Base-by-base conservation (phyloP, 257 asterid genomes). In the Orobanche coerulescens region DNA sequence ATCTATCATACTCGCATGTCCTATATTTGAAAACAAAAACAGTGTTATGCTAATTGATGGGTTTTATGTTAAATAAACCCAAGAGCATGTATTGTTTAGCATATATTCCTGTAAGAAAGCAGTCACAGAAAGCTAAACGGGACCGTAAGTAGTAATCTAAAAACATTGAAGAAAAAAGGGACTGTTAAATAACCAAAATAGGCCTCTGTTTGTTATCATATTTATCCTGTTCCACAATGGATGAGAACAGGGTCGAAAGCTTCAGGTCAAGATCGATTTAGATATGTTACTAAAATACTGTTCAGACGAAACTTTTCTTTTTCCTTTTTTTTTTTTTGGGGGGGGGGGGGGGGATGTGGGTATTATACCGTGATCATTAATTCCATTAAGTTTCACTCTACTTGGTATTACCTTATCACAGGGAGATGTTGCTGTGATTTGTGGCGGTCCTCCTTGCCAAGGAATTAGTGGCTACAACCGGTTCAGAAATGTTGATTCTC, bases 391-490 rank as follows among this genome's bases (percentile, higher is more conserved):
- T 46, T 16, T 65, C 12, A 39, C 23, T 46, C 65, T 28, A 40
- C 48, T 39, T 65, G 61, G 3, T 55, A 48, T 61, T 48, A 50
- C 48, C 43, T 39, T 49, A 46, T 55, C 63, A 24, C 79, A 81
- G 87, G 84, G 87, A 57, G 77, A 73, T 42, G 86, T 77, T 50
- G 78, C 58, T 52, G 81, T 77, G 39, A 72, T 77, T 49, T 79
- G 85, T 68, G 85, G 85, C 15, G 85, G 85, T 42, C 85, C 82
- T 23, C 85, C 85, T 47, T 81, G 86, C 61, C 84, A 78, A 71
- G 84, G 87, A 67, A 75, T 81, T 40, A 81, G 87, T 71, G 87
- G 87, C 61, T 75, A 58, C 73, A 81, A 81, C 64, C 75, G 87
- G 28, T 78, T 70, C 58, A 77, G 87, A 70, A 72, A 81, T 69